phyloP scores from a whole-genome alignment of 2,329 filamentous ascomycete species.

The Claviceps africana region DNA sequence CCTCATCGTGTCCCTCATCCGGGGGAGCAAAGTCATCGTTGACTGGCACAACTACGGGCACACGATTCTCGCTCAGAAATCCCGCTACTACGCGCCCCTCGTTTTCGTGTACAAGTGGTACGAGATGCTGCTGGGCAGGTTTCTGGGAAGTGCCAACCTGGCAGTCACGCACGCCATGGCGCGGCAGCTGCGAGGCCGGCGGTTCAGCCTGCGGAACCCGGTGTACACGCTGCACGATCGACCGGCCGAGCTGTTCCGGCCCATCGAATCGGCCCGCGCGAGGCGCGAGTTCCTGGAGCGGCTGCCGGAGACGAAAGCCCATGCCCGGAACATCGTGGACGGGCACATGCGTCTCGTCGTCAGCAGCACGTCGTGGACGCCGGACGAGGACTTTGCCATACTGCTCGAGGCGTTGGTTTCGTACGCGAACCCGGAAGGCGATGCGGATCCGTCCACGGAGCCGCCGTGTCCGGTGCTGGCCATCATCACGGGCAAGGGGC shows the following conservation, averaged over 20 bases:
- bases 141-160: slow-evolving; percentile 58
- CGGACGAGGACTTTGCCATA: slow-evolving; percentile 87
- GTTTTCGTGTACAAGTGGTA: slow-evolving; percentile 65
- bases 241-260: slow-evolving; percentile 69
- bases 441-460: slow-evolving; percentile 25
- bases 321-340: slow-evolving; percentile 44
- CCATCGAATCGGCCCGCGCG: slow-evolving; percentile 35
- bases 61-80: slow-evolving; percentile 63
- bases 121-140: slow-evolving; percentile 56
- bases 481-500: slow-evolving; percentile 90
- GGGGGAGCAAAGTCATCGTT: slow-evolving; percentile 70
- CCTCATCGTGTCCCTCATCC: slow-evolving; percentile 55
- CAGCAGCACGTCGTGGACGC: slow-evolving; percentile 93
- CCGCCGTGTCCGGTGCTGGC: slow-evolving; percentile 55
- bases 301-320: slow-evolving; percentile 48
- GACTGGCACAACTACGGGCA: slow-evolving; percentile 99
- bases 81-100: slow-evolving; percentile 53
- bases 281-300: slow-evolving; percentile 47
- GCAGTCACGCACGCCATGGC: slow-evolving; percentile 87
- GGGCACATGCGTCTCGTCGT: slow-evolving; percentile 58
- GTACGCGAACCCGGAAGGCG: slow-evolving; percentile 44
- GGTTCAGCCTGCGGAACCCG: slow-evolving; percentile 51
- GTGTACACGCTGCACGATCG: slow-evolving; percentile 73
- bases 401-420: slow-evolving; percentile 67
- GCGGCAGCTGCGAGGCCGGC: slow-evolving; percentile 46